Base-by-base conservation (phyloP, 2,329 filamentous ascomycete genomes). In the Penicillium sp. region DNA sequence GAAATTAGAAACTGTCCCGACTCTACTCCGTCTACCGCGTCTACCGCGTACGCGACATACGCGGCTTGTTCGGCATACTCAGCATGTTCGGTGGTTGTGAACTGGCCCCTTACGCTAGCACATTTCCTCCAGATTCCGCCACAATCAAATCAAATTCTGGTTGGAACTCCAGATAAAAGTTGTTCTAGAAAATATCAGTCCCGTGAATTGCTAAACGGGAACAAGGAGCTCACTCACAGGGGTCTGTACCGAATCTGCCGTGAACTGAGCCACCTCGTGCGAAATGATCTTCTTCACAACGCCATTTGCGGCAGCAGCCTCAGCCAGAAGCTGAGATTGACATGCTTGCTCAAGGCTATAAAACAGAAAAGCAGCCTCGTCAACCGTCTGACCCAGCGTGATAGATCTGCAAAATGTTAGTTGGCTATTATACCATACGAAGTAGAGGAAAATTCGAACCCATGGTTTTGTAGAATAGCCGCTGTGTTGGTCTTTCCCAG, bases 301-400 rank as follows among this genome's bases (percentile, higher is more conserved):
- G n/a, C 34, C 34, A 4, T 36, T 36, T 6, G 34, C 34, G 4
- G 34, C 34, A 3, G 34, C 34, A 36, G 9, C 34, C 14, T 92
- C 88, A 24, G 86, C 84, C 60, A 81, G 75, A 39, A 90, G 74
- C 73, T 91, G 88, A 16, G 88, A 81, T 48, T 85, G 80, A 66
- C 88, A 91, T 27, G 82, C 83, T 39, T 86, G 79, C 71, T 91
- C 88, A 67, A 90, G 78, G 38, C 87, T 73, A 0, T 83, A 86
- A 65, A 89, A 88, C 34, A 90, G 71, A 65, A 85, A 89, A 0
- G 84, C 85, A 1, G 88, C 88, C 71, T 92, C 88, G 61, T 90
- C 88, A 1, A 92, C 88, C 0, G 88, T 91, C 7, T 71, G 66
- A 4, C 88, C 88, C 11, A 36, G 14, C 2, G 34, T 16, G 3